Evolutionary conservation across 208 protist species (phyloP).

Genomic region (Naegleria gruberi): DNA sequence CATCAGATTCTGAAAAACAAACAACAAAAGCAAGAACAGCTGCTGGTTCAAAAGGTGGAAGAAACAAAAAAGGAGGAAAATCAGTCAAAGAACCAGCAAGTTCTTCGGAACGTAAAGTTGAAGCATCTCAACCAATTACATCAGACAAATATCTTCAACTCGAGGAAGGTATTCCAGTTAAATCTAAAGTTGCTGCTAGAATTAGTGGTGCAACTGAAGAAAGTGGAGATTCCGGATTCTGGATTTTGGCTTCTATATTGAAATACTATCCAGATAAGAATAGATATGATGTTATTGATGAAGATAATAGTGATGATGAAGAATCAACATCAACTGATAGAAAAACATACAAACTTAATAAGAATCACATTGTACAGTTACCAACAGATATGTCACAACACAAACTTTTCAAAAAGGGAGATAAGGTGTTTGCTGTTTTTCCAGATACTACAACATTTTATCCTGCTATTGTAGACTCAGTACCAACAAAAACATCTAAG

Average conservation of each 20-base stretch:
- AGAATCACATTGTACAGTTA: not conserved
- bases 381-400: not conserved
- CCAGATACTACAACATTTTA: slow-evolving; percentile 41
- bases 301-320: not conserved
- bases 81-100: not conserved
- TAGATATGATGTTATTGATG: not conserved
- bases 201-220: not conserved
- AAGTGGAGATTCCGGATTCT: not conserved
- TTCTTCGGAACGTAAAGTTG: not conserved
- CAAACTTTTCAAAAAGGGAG: not conserved
- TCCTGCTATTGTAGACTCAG: slow-evolving; percentile 26
- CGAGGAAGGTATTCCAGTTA: not conserved
- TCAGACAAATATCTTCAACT: not conserved
- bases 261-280: not conserved
- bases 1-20: not conserved
- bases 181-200: not conserved
- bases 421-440: slow-evolving; percentile 35
- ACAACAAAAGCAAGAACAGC: not conserved
- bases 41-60: not conserved
- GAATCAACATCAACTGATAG: not conserved
- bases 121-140: not conserved
- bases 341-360: slow-evolving; percentile 6
- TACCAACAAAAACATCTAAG: slow-evolving; percentile 20
- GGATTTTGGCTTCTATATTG: slow-evolving; percentile 2
- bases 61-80: not conserved